These are phyloP conservation scores for Agrocybe pediades DNA, from an alignment of 768 basidiomycete species.

Conservation along the genomic window DNA sequence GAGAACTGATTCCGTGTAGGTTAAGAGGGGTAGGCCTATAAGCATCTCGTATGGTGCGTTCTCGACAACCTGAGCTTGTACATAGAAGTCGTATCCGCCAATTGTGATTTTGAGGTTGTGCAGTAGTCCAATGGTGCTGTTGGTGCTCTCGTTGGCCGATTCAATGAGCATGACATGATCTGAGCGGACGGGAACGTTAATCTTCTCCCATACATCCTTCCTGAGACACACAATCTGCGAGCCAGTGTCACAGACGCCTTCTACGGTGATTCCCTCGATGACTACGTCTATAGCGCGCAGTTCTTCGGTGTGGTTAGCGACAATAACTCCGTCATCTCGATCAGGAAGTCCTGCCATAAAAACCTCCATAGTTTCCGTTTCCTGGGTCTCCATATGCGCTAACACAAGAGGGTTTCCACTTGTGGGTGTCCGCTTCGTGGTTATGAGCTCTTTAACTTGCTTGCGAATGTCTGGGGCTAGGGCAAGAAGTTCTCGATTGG, in stretches of 20 bases:
- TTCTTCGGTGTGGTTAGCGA: conserved; percentile 14
- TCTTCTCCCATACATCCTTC: conserved; percentile 16
- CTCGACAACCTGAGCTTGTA: background rate
- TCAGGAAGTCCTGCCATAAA: background rate
- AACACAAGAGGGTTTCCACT: background rate
- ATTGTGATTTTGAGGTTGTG: background rate
- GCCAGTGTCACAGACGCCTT: conserved; percentile 18
- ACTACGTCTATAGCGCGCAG: conserved; percentile 13
- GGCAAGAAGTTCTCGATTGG: conserved; percentile 14
- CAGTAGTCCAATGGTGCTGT: conserved; percentile 17
- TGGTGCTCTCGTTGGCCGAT: conserved; percentile 17
- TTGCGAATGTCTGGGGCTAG: conserved; percentile 17
- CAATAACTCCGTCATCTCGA: background rate
- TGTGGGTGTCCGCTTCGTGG: background rate
- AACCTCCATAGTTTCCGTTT: background rate
- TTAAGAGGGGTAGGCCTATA: background rate
- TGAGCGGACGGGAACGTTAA: conserved; percentile 6
- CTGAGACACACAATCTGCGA: conserved; percentile 16
- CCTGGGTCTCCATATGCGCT: background rate
- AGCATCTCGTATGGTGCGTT: background rate
- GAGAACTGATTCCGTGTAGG: background rate
- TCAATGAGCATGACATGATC: conserved; percentile 20
- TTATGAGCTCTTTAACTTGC: conserved; percentile 12
- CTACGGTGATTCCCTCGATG: conserved; percentile 7
- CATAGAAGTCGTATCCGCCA: background rate